Percentiles rank a stretch among this genome's conserved stretches.
Conservation (phyloP, 2,329 filamentous ascomycete species). For the Rutstroemia sp. region DNA sequence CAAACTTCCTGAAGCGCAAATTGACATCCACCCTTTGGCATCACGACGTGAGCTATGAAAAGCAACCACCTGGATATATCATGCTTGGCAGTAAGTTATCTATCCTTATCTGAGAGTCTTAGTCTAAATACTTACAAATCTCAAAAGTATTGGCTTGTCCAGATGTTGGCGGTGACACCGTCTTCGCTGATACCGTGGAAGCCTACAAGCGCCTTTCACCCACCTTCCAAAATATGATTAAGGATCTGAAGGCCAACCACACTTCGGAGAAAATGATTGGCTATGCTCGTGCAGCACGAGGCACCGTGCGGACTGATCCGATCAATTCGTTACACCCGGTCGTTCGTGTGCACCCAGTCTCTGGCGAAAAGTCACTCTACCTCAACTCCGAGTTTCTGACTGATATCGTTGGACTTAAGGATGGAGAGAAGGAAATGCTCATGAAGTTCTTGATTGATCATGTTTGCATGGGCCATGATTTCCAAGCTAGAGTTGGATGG, state of each 20-base stretch:
- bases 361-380: conserved; percentile 65
- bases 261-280: conserved; percentile 48
- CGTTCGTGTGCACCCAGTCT: conserved; percentile 63
- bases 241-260: conserved; percentile 59
- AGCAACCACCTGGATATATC: conserved; percentile 61
- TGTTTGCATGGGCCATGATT: conserved; percentile 59
- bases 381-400: conserved; percentile 63
- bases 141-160: conserved; percentile 24
- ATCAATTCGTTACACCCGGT: conserved; percentile 60
- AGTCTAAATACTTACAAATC: neutral
- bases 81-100: conserved; percentile 39
- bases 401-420: conserved; percentile 60
- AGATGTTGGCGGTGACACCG: conserved; percentile 59
- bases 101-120: neutral
- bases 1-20: conserved; percentile 58
- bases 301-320: conserved; percentile 55
- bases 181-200: conserved; percentile 62
- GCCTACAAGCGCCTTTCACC: conserved; percentile 45
- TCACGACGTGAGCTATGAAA: conserved; percentile 62
- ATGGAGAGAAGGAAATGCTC: conserved; percentile 59
- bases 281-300: conserved; percentile 44
- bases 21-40: conserved; percentile 60
- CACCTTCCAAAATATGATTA: conserved; percentile 32
- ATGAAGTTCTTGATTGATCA: conserved; percentile 60
- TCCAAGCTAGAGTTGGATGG: conserved; percentile 66